Percentiles rank a stretch among this genome's conserved stretches.
Conservation (phyloP, 495 filamentous ascomycete species). For the Parathielavia hyrcaniae region DNA sequence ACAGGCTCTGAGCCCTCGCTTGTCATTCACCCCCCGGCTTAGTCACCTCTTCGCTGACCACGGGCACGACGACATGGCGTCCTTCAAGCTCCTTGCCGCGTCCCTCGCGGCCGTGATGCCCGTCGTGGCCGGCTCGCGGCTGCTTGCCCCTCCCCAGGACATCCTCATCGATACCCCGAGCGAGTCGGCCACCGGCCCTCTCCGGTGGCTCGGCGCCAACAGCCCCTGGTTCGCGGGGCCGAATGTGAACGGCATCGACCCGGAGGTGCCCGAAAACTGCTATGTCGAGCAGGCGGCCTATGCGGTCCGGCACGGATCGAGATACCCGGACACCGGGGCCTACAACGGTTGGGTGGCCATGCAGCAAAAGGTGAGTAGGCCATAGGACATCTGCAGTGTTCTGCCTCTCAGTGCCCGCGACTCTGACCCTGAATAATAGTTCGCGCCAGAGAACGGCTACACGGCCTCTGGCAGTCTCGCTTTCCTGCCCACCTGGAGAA, state of each 20-base stretch:
- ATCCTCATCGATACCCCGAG: no score
- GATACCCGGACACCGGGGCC: conserved; percentile 51
- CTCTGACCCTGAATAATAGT: conserved; percentile 14
- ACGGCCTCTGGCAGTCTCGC: conserved; percentile 37
- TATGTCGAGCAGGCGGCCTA: conserved; percentile 51
- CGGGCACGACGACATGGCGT: no score
- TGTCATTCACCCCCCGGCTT: no score
- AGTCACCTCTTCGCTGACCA: no score
- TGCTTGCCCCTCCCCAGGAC: no score
- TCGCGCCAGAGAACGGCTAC: conserved; percentile 38
- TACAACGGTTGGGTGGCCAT: conserved; percentile 48
- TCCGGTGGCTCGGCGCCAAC: conserved; percentile 26
- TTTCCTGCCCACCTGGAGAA: conserved; percentile 50
- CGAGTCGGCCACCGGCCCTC: no score
- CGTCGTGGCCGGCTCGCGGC: no score
- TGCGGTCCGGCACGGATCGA: conserved; percentile 50
- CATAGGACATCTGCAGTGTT: neutral
- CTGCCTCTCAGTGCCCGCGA: conserved; percentile 18
- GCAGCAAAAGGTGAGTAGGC: conserved; percentile 39
- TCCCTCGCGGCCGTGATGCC: no score
- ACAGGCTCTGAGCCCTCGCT: no score
- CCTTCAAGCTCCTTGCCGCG: no score
- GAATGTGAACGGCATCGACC: conserved; percentile 48
- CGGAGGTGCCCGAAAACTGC: conserved; percentile 46
- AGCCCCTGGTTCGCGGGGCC: conserved; percentile 50